Base-by-base conservation (phyloP, 345 rosid species). In the Orychophragmus violaceus region DNA sequence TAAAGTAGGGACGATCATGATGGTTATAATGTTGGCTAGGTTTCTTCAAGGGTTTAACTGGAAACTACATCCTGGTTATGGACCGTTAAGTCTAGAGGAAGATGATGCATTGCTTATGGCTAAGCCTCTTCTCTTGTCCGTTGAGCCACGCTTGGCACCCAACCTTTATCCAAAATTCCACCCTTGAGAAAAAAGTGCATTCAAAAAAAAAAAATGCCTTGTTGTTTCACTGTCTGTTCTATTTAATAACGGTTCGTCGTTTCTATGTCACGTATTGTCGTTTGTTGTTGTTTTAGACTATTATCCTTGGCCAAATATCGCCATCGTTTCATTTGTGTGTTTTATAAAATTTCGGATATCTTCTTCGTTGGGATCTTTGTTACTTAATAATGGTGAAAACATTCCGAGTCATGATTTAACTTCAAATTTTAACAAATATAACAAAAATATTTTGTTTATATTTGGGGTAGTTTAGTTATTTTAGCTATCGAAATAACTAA, bases 41-140 rank as follows among this genome's bases (percentile, higher is more conserved):
- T 63, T 74, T 67, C 65, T 74, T 24, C 78, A 74, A 74, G 78
- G 28, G 16, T 74, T 74, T 67, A 59, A 69, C 10, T 74, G 52
- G 64, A 61, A 44, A 41, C 64, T 69, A 23, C 36, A 29, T 32
- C 64, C 36, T 5, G 14, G 18, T 55, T 35, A 16, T 54, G 68
- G 54, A 51, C 18, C 42, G 28, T 16, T 68, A 16, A 63, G 68
- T 16, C 74, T 74, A n/a, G 62, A 62, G 45, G 74, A 74, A 44
- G 68, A 68, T 61, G 71, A 74, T 45, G 54, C 37, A 11, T 32
- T 74, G 53, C 68, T 74, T n/a, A 53, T 74, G 69, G 65, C 59
- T 60, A 74, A 74, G 64, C 69, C 78, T 11, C 72, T 74, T 33
- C 55, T 23, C 61, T 54, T 62, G 37, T 52, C 74, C 25, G 69